Percentiles rank a stretch among this genome's conserved stretches.
phyloP scores from a whole-genome alignment of 1,139 yeast genomes.

The Geotrichum klebahnii region DNA sequence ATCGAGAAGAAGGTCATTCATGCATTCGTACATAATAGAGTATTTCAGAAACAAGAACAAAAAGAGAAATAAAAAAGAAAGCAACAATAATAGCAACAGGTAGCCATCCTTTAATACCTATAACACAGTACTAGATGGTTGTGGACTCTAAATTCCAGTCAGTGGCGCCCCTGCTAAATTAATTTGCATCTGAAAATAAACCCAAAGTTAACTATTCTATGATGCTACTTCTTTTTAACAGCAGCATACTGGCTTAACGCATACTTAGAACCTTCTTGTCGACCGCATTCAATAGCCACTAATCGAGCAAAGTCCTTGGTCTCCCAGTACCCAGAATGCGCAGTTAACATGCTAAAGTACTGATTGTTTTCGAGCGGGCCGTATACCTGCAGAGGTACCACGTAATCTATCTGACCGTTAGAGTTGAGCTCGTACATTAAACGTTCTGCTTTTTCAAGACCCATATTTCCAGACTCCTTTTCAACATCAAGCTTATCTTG shows the following conservation, averaged over 20 bases:
- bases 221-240: slow-evolving; percentile 23
- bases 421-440: slow-evolving; percentile 39
- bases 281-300: slow-evolving; percentile 41
- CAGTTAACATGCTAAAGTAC: slow-evolving; percentile 42
- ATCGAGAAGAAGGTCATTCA: too few relatives aligned
- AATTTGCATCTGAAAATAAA: too few relatives aligned
- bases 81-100: too few relatives aligned
- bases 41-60: too few relatives aligned
- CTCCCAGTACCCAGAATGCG: slow-evolving; percentile 45
- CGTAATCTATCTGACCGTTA: slow-evolving; percentile 44
- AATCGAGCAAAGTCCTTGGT: slow-evolving; percentile 42
- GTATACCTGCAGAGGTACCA: slow-evolving; percentile 37
- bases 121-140: too few relatives aligned
- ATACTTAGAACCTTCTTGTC: slow-evolving; percentile 29
- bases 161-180: too few relatives aligned
- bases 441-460: slow-evolving; percentile 33
- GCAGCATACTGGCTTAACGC: slow-evolving; percentile 27
- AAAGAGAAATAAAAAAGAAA: too few relatives aligned
- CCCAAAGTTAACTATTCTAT: background rate
- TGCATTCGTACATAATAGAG: too few relatives aligned
- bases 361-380: slow-evolving; percentile 39
- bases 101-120: too few relatives aligned
- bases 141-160: too few relatives aligned
- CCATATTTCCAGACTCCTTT: slow-evolving; percentile 31
- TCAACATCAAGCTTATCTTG: too few relatives aligned